Evolutionary conservation across 805 yeast genomes (phyloP).

Genomic region (Ogataea polymorpha): DNA sequence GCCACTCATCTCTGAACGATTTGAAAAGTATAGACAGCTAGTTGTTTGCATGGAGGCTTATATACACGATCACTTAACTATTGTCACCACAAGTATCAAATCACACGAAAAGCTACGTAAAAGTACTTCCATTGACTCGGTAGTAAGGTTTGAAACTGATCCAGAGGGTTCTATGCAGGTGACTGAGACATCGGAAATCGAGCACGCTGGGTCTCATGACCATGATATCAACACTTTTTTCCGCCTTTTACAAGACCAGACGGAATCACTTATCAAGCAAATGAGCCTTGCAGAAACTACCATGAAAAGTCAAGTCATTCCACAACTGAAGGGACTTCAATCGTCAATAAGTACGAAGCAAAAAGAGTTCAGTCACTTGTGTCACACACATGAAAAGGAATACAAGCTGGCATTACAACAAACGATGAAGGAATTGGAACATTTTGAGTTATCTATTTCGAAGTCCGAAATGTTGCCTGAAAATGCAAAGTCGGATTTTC

Average conservation of each 20-base stretch:
- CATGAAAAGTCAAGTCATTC: conserved; percentile 37
- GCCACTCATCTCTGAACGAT: conserved; percentile 24
- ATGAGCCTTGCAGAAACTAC: background rate
- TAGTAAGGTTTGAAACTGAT: conserved; percentile 32
- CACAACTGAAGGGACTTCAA: conserved; percentile 40
- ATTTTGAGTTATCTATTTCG: conserved; percentile 22
- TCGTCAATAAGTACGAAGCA: conserved; percentile 41
- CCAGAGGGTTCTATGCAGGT: conserved; percentile 24
- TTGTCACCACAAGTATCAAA: conserved; percentile 23
- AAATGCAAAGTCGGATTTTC: conserved; percentile 31
- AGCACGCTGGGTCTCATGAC: background rate
- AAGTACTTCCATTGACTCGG: conserved; percentile 14
- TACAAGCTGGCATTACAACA: conserved; percentile 35
- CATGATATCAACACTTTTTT: conserved; percentile 29
- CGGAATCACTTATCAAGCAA: conserved; percentile 31
- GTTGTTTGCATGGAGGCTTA: conserved; percentile 25
- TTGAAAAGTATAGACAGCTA: conserved; percentile 27
- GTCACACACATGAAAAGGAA: conserved; percentile 38
- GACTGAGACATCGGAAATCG: conserved; percentile 9
- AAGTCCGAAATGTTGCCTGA: conserved; percentile 17
- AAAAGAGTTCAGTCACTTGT: conserved; percentile 37
- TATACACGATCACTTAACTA: conserved; percentile 25
- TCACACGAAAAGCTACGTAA: conserved; percentile 27
- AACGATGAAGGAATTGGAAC: conserved; percentile 30
- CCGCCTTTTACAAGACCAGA: conserved; percentile 34